A percentile compares a stretch with the other conserved stretches of the same genome.
Conservation (phyloP, 2,329 filamentous ascomycete genomes). For the Ophiocordyceps unilateralis region DNA sequence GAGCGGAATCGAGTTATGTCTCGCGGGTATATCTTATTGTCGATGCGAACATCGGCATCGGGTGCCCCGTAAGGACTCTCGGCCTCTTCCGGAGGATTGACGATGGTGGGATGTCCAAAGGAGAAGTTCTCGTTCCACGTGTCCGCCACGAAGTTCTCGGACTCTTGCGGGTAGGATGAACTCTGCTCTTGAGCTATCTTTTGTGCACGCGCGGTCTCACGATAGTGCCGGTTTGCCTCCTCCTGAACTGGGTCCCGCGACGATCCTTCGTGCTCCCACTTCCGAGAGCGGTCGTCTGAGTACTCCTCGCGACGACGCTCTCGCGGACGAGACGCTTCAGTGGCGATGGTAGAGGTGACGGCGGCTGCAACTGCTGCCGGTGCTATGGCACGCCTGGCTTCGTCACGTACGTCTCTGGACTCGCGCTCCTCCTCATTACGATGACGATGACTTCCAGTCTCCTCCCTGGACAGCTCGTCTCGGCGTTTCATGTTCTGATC, state of each 20-base stretch:
- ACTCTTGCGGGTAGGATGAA: slow-evolving; percentile 32
- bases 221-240: slow-evolving; percentile 40
- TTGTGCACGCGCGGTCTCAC: slow-evolving; percentile 34
- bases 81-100: slow-evolving; percentile 32
- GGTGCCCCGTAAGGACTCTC: slow-evolving; percentile 38
- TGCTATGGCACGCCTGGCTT: slow-evolving; percentile 28
- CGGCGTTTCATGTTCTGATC: slow-evolving; percentile 10
- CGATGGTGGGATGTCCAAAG: slow-evolving; percentile 25
- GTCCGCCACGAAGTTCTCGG: slow-evolving; percentile 34
- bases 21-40: slow-evolving; percentile 37
- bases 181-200: slow-evolving; percentile 36
- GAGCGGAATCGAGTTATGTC: slow-evolving; percentile 25
- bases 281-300: slow-evolving; percentile 16
- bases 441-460: slow-evolving; percentile 8
- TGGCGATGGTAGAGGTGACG: slow-evolving; percentile 27
- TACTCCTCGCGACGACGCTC: slow-evolving; percentile 15
- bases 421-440: slow-evolving; percentile 23
- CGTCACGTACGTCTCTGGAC: slow-evolving; percentile 25
- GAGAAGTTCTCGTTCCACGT: slow-evolving; percentile 29
- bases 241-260: slow-evolving; percentile 29
- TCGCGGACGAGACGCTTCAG: slow-evolving; percentile 20
- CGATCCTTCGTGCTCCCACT: slow-evolving; percentile 8
- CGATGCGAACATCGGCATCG: slow-evolving; percentile 46
- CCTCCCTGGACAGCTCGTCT: slow-evolving; percentile 2
- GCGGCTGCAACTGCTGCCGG: slow-evolving; percentile 26